Conservation (phyloP, 106 monocot genomes). For the Iris macrosiphon region DNA sequence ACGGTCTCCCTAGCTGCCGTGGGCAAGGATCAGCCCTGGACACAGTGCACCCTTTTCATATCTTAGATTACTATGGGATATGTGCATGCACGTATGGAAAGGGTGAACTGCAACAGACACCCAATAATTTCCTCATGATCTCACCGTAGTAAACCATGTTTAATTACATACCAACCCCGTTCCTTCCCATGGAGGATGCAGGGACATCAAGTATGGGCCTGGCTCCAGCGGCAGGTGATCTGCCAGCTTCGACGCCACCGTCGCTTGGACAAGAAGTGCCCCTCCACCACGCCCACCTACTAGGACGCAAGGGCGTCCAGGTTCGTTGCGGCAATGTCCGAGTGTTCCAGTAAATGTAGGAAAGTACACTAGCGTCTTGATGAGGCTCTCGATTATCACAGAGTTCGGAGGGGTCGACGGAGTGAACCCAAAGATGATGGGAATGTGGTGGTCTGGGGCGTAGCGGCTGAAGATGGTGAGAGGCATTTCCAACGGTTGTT, state of each 20-base stretch:
- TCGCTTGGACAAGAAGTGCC: no score
- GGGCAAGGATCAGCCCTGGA: no score
- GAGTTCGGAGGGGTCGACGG: slow-evolving; percentile 5
- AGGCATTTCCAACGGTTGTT: not conserved
- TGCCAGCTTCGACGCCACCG: slow-evolving; percentile 8
- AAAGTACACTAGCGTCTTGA: slow-evolving; percentile 6
- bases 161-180: no score
- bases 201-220: slow-evolving; percentile 1
- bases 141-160: no score
- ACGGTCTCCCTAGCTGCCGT: no score
- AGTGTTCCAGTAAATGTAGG: slow-evolving; percentile 7
- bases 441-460: slow-evolving; percentile 15
- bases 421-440: slow-evolving; percentile 15
- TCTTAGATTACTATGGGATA: no score
- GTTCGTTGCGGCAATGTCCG: not conserved
- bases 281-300: slow-evolving; percentile 3
- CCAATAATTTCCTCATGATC: no score
- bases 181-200: slow-evolving; percentile 16
- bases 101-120: no score
- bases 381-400: slow-evolving; percentile 4
- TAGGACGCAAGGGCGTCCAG: not conserved
- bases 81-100: no score
- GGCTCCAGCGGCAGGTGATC: slow-evolving; percentile 31
- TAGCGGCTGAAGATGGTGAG: slow-evolving; percentile 18
- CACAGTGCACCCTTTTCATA: no score